Evolutionary conservation across 768 basidiomycete species (phyloP), one percentile per base, ranked within the genome.

Genomic region (Suillus fuscotomentosus): DNA sequence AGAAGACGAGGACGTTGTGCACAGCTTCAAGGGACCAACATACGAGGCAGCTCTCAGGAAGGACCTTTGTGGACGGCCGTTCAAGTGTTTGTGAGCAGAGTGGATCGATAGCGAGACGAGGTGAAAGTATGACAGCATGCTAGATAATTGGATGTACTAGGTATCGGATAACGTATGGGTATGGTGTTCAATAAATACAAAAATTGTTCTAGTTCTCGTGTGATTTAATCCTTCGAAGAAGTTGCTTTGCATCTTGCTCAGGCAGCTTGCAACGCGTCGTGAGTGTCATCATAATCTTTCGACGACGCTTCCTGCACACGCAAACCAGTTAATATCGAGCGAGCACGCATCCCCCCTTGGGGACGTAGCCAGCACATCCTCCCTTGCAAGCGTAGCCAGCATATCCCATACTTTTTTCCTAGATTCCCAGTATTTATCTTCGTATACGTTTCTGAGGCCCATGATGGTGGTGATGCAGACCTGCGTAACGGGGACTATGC

Each of bases 391-490:
- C 24, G 38, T 36, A 9, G 39, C 13, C 3, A 75, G 48, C 51
- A 75, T 68, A 17, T 69, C 66, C 38, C 70, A 72, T 27, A 75
- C 67, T 39, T 39, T 64, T 62, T 66, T 60, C 57, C 74, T 66
- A 34, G 73, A 75, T 48, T 62, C 53, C 43, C 20, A n/a, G 51
- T 75, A 76, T 53, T 41, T 36, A 10, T 24, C 27, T 51, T 31
- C 53, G 15, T n/a, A 11, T 5, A 3, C 39, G 3, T 38, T 31
- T 7, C 8, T 24, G 38, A 47, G 57, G 57, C 62, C 60, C 3
- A 24, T 61, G 48, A 69, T 71, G 7, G 76, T 69, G n/a, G 68
- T 50, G 54, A 76, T 71, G 67, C 76, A 78, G 42, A 73, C 77
- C 31, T 77, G 76, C 47, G 67, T 74, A 53, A 67, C 43, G n/a